phyloP scores from a whole-genome alignment of 768 basidiomycete species.

The Boletus pseudo-olivaceus region DNA sequence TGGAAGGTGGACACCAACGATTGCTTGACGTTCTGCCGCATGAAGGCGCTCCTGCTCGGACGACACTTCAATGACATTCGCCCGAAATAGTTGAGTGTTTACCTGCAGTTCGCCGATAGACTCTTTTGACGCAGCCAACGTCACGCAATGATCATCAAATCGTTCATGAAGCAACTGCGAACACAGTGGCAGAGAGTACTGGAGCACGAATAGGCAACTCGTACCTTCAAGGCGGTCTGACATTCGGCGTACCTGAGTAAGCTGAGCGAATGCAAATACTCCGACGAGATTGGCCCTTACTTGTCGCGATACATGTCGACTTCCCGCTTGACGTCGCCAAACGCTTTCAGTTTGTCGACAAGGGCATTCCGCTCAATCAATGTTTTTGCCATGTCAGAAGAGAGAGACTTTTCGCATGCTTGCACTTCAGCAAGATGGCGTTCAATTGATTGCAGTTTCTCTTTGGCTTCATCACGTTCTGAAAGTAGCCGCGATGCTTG shows the following conservation, averaged over 20 bases:
- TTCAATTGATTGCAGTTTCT: conserved; percentile 13
- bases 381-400: conserved; percentile 14
- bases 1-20: conserved; percentile 10
- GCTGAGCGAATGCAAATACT: background rate
- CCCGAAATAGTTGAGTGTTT: background rate
- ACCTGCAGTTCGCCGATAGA: conserved; percentile 51
- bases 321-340: conserved; percentile 20
- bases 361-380: conserved; percentile 19
- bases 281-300: conserved; percentile 13
- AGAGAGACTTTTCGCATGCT: conserved; percentile 14
- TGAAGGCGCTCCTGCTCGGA: conserved; percentile 23
- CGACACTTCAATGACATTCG: background rate
- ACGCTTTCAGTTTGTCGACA: conserved; percentile 18
- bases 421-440: conserved; percentile 16
- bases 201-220: background rate
- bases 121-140: conserved; percentile 53
- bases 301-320: conserved; percentile 21
- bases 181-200: background rate
- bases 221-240: conserved; percentile 24
- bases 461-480: conserved; percentile 23
- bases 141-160: conserved; percentile 54
- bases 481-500: conserved; percentile 25
- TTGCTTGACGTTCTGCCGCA: conserved; percentile 13
- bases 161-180: conserved; percentile 52
- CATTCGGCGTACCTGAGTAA: conserved; percentile 17